These are phyloP conservation scores for Ophiostoma ips DNA, from an alignment of 2,329 filamentous ascomycete species.

Conservation along the genomic window DNA sequence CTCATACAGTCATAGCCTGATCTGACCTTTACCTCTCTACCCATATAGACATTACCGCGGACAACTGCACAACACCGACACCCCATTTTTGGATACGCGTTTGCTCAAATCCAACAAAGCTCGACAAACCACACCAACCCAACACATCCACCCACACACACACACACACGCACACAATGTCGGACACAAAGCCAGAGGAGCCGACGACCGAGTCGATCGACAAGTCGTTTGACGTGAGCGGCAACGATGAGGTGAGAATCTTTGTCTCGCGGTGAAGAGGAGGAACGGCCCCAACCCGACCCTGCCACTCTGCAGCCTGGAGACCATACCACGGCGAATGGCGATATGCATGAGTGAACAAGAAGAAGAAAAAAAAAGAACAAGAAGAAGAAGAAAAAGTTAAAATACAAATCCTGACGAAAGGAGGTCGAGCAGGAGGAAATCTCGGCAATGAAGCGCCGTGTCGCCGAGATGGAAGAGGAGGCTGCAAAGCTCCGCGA, in stretches of 20 bases:
- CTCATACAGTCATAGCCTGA: too few relatives aligned
- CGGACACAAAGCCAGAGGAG: constrained; percentile 19
- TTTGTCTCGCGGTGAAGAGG: constrained; percentile 10
- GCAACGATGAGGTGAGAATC: constrained; percentile 32
- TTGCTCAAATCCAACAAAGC: neutral
- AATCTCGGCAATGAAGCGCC: constrained; percentile 74
- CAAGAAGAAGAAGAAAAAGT: neutral
- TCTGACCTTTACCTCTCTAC: too few relatives aligned
- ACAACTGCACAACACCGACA: too few relatives aligned
- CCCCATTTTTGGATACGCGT: too few relatives aligned
- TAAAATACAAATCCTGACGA: constrained; percentile 11
- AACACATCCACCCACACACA: neutral
- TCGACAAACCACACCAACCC: neutral
- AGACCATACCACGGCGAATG: too few relatives aligned
- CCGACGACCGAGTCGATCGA: constrained; percentile 18
- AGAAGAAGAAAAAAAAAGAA: neutral
- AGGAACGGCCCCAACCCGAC: neutral
- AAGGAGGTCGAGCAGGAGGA: constrained; percentile 43
- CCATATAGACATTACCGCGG: too few relatives aligned
- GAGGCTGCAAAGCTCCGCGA: constrained; percentile 75
- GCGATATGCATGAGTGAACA: neutral
- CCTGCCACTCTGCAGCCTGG: neutral
- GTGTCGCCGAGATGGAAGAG: constrained; percentile 82
- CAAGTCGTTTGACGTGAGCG: constrained; percentile 28
- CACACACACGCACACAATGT: constrained; percentile 13